Base-by-base conservation (phyloP, 139 green algal species). In the Chlorella vulgaris region DNA sequence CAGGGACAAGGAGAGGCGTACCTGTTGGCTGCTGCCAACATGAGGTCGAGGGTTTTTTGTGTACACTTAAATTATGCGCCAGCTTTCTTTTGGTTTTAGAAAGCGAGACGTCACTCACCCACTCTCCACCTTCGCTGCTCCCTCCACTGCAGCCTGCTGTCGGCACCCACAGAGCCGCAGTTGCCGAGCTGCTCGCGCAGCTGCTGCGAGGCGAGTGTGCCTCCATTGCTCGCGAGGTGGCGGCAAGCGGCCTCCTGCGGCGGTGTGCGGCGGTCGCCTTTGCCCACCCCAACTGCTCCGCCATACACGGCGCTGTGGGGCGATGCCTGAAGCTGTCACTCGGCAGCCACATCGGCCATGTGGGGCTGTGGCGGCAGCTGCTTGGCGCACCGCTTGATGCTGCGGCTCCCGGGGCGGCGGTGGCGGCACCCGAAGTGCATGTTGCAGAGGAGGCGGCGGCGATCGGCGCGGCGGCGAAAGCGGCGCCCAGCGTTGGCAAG, bases 131-230 rank as follows among this genome's bases (percentile, higher is more conserved):
- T 40, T 47, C 15, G 33, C 36, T 31, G 24, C n/a, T 68, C 15
- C 7, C n/a, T 31, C 21, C 13, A 68, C n/a, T 68, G 26, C 60
- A 67, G 69, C 60, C 70, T 40, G 70, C 80, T 4, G 69, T 87
- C 24, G 83, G 83, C 69, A 77, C 55, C 21, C 84, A 88, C 63
- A 77, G 79, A n/a, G 79, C 61, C 21, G 73, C 73, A 4, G 84
- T 68, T 1, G 79, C 74, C 5, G 55, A 74, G 61, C 70, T 88
- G 22, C 39, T 76, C 24, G 74, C 79, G 31, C 71, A 78, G 71
- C 61, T 85, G 47, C 78, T 88, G 50, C 66, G 63, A 26, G 63
- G 47, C 2, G 62, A 83, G 21, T 83, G 71, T 58, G 47, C 79
- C 15, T 26, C 36, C 8, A 66, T 85, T 8, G 70, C 40, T 15